Base-by-base conservation (phyloP, 2,329 filamentous ascomycete genomes). In the Leptoxyphium fumago region DNA sequence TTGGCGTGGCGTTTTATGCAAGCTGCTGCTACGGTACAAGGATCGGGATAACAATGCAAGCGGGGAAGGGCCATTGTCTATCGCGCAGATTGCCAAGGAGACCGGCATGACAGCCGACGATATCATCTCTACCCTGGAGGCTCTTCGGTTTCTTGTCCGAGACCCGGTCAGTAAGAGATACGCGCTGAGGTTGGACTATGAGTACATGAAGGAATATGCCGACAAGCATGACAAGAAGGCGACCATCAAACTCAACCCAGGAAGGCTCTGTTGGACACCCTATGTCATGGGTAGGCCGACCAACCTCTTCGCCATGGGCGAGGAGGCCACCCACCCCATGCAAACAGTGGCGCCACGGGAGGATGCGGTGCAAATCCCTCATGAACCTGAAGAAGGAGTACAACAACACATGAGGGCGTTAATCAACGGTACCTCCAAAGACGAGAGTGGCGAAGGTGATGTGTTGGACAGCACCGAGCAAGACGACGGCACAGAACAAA, bases 51-150 rank as follows among this genome's bases (percentile, higher is more conserved):
- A 44, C 29, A 48, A 53, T 26, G 47, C 42, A 9, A 51, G 48
- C n/a, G 49, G 48, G 4, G 47, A 39, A 17, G 46, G 48, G 38
- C 52, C 51, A 8, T 50, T 77, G 56, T 69, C 73, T 43, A 74
- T 79, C 40, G 64, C 68, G 7, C 69, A 76, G 28, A 85, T 93
- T 49, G 94, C 89, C 0, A 80, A 89, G 51, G 80, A 86, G 47
- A 96, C 89, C 0, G 91, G 91, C 10, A 87, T 98, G 78, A 96
- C 91, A 1, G 75, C 89, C 0, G 91, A 98, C 63, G 91, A 98
- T 62, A 88, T 96, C 47, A 84, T 98, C 10, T 93, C 91, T 10
- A 89, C 85, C 0, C 71, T 98, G 2, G 91, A 98, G 65, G 87
- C 85, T 1, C 68, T 98, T 10, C 80, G 89, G 38, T 89, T 87